Evolutionary conservation across 371 early-diverging fungal genomes (phyloP).

Genomic region (Mortierella sp.): DNA sequence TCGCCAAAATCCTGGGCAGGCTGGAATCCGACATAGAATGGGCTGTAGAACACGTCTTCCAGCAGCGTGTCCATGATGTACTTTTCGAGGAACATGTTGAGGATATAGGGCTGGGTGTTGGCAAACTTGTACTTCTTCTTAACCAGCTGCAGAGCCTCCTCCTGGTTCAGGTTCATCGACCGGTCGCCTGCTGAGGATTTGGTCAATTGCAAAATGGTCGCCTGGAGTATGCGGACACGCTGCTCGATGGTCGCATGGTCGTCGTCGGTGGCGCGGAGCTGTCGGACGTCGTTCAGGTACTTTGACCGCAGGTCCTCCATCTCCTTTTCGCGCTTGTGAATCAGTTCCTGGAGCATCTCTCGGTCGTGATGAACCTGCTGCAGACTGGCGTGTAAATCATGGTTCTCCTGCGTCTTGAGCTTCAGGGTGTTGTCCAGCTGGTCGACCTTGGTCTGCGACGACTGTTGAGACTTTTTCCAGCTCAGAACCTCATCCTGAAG

Average conservation of each 20-base stretch:
- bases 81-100: conserved; percentile 58
- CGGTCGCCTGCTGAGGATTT: conserved; percentile 54
- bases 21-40: conserved; percentile 45
- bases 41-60: conserved; percentile 47
- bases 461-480: conserved; percentile 54
- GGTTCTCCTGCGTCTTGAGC: conserved; percentile 49
- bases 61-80: conserved; percentile 53
- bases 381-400: conserved; percentile 34
- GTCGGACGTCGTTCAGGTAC: conserved; percentile 56
- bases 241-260: conserved; percentile 57
- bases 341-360: conserved; percentile 46
- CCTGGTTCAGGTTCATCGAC: conserved; percentile 43
- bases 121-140: conserved; percentile 53
- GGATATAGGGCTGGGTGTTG: conserved; percentile 53
- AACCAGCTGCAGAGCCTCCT: conserved; percentile 41
- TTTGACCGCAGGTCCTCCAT: conserved; percentile 54
- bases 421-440: conserved; percentile 47
- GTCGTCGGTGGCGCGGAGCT: conserved; percentile 56
- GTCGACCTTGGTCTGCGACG: conserved; percentile 43
- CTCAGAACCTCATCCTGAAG: conserved; percentile 49
- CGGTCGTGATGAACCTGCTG: conserved; percentile 52
- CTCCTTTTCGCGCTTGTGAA: conserved; percentile 56
- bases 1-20: conserved; percentile 29
- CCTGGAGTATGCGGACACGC: conserved; percentile 50
- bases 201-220: conserved; percentile 51